Evolutionary conservation across 345 rosid genomes (phyloP), one percentile per base, ranked within the genome.

Genomic region (Eucalyptus urophylla): DNA sequence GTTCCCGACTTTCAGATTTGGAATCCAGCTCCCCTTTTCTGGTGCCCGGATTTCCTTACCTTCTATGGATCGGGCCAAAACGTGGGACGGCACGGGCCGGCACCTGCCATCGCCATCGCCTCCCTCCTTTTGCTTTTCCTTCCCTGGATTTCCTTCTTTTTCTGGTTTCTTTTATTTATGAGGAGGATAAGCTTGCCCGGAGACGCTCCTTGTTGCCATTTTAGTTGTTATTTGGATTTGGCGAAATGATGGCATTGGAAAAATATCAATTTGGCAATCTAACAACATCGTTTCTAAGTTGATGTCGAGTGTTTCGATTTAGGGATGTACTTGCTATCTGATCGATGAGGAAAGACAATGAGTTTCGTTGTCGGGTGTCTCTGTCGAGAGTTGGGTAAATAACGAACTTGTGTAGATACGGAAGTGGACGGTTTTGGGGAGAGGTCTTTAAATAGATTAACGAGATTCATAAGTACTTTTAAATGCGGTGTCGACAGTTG

Each of bases 281-380:
- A 33, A 37, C 44, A 8, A 33, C 14, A 1, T 33, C 80, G 5
- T 65, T n/a, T 65, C 5, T n/a, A 29, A 3, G 76, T n/a, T 16
- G 16, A n/a, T 15, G 40, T 65, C 2, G 19, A 14, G 4, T 7
- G 21, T 15, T 65, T n/a, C 76, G 2, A 29, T 62, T 27, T 13
- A 29, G 69, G 69, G 33, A 27, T 27, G 14, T 56, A 29, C 29
- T 56, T 56, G 29, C 13, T 22, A 24, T 29, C 3, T 1, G 6
- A 56, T 25, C 1, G 12, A 56, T 56, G 62, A 56, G 27, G 62
- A 56, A 22, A 24, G 62, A 24, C 4, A 4, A 1, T 24, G 62
- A 56, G 29, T 24, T 9, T 29, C 1, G 2, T 1, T 27, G 7
- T 27, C 1, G 1, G 8, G n/a, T 60, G 27, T 60, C 31, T 53